Base-by-base conservation (phyloP, 106 monocot species). In the Dioscorea zingiberensis region DNA sequence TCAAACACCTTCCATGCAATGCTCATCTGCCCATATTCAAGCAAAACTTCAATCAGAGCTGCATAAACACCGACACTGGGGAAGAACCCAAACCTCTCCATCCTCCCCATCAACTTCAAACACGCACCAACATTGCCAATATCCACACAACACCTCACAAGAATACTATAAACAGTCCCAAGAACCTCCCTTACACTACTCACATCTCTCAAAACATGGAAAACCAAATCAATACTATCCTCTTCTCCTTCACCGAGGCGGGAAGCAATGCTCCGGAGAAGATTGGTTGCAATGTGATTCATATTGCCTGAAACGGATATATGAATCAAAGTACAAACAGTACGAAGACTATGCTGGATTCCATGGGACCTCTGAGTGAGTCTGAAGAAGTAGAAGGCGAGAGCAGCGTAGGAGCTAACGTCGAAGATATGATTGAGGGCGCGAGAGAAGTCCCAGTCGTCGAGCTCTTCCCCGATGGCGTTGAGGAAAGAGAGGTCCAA, bases 121-220 rank as follows among this genome's bases (percentile, higher is more conserved):
- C 63, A 72, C 44, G 38, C n/a, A 46, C 68, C 67, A 10, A 74
- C n/a, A 69, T 62, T 70, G 17, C 51, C 62, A 62, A 61, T 25
- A 24, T 64, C 62, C 27, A 80, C 48, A 68, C 69, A 77, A 73
- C 77, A 80, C 23, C 46, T 48, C 62, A 77, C 55, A 45, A 85
- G 77, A 80, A 85, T 85, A 30, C 84, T 85, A 67, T 67, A 85
- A 10, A 62, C 70, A 57, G 46, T 64, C 44, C 67, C 61, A 73
- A 80, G 47, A 12, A 23, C 60, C 38, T 21, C 44, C 19, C 61
- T 30, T 8, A 16, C 30, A 16, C 59, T 70, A 9, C 76, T 65
- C 15, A 80, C 63, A 62, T 74, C 73, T 28, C 62, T 76, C 15
- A 85, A 17, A 2, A 22, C 27, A 19, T 71, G 28, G 11, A 85